Evolutionary conservation across 495 filamentous ascomycete genomes (phyloP).

Genomic region (Amorphotheca resinae): DNA sequence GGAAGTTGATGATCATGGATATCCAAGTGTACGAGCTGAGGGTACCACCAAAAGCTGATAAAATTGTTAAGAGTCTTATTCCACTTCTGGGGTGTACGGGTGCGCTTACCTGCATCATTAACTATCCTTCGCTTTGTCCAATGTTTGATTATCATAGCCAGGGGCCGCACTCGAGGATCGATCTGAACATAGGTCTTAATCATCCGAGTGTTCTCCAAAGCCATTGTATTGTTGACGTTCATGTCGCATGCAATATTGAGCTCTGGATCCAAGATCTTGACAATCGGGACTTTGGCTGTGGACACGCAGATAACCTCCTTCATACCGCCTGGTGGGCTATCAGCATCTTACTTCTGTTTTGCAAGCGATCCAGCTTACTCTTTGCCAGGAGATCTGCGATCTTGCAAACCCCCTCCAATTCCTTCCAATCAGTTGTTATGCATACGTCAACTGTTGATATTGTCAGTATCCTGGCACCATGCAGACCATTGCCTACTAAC

Average conservation of each 20-base stretch:
- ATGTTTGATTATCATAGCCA: constrained; percentile 94
- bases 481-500: constrained; percentile 35
- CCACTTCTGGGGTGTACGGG: background rate
- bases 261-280: constrained; percentile 98
- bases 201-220: constrained; percentile 94
- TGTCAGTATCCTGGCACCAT: constrained; percentile 22
- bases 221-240: constrained; percentile 95
- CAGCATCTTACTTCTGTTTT: background rate
- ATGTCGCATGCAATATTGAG: constrained; percentile 86
- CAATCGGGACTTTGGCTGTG: constrained; percentile 91
- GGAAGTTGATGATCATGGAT: constrained; percentile 93
- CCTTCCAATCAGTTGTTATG: constrained; percentile 81
- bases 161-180: constrained; percentile 75
- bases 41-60: constrained; percentile 78
- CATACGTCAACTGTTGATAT: constrained; percentile 73
- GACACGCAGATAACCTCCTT: constrained; percentile 86
- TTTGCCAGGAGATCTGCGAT: constrained; percentile 72
- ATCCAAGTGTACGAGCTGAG: constrained; percentile 99
- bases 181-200: constrained; percentile 94
- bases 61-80: background rate
- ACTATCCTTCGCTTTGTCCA: constrained; percentile 89
- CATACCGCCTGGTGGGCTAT: constrained; percentile 65
- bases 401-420: constrained; percentile 74
- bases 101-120: constrained; percentile 79
- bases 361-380: constrained; percentile 42